These are phyloP conservation scores for Emergomyces orientalis DNA, from an alignment of 2,329 filamentous ascomycete species.

Conservation along the genomic window DNA sequence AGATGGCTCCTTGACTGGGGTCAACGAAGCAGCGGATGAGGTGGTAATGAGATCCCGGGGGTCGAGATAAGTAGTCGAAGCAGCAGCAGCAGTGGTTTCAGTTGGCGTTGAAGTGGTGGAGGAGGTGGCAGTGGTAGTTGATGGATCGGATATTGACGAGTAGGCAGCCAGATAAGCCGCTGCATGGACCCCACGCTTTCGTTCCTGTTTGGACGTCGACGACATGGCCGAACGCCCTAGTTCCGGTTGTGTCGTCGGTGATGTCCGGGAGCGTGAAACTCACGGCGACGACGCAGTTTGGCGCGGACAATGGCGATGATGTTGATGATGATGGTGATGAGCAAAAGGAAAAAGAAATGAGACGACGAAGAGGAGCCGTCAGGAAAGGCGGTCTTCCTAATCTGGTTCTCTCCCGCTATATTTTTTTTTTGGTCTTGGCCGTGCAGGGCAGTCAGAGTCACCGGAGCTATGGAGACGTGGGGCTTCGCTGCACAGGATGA, in stretches of 20 bases:
- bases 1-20: neutral
- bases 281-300: neutral
- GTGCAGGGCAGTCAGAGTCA: neutral
- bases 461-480: neutral
- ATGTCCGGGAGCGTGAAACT: neutral
- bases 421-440: neutral
- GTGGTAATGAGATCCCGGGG: neutral
- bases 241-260: neutral
- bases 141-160: neutral
- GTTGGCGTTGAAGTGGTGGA: neutral
- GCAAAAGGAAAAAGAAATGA: neutral
- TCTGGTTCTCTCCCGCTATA: neutral
- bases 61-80: neutral
- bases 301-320: neutral
- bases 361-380: neutral
- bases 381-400: neutral
- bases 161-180: slow-evolving; percentile 3
- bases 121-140: slow-evolving; percentile 1
- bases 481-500: neutral
- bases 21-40: neutral
- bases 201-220: neutral
- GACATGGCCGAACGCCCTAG: slow-evolving; percentile 6
- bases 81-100: neutral
- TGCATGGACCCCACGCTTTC: slow-evolving; percentile 8
- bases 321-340: neutral